Evolutionary conservation across 2,329 filamentous ascomycete genomes (phyloP).

Genomic region (Cladophialophora carrionii): DNA sequence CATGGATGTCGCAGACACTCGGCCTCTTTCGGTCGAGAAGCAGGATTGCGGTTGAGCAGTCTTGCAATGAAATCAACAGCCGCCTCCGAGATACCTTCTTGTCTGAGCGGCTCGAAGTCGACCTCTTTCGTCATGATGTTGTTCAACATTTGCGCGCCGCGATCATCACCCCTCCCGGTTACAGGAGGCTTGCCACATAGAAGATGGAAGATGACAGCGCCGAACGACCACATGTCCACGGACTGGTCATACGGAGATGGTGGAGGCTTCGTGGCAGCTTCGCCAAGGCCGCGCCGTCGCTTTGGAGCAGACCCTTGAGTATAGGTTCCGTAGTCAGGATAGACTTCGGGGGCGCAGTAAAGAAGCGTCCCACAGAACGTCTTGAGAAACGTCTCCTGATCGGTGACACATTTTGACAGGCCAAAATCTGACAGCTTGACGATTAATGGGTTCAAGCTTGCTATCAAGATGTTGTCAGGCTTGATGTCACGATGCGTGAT

Average conservation of each 20-base stretch:
- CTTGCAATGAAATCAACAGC: constrained; percentile 73
- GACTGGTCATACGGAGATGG: constrained; percentile 77
- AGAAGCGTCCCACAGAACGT: constrained; percentile 96
- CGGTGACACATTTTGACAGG: constrained; percentile 89
- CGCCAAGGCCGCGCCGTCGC: constrained; percentile 58
- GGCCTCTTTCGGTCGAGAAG: constrained; percentile 71
- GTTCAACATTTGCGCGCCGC: constrained; percentile 73
- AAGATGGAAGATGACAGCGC: constrained; percentile 85
- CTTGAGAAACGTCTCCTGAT: constrained; percentile 86
- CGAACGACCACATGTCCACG: constrained; percentile 95
- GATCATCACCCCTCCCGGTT: constrained; percentile 73
- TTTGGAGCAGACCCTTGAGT: constrained; percentile 54
- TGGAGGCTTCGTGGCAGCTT: constrained; percentile 49
- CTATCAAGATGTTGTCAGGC: constrained; percentile 93
- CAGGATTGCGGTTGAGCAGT: constrained; percentile 83
- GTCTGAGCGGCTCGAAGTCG: constrained; percentile 66
- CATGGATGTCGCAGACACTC: constrained; percentile 74
- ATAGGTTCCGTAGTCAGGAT: constrained; percentile 75
- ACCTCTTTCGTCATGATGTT: constrained; percentile 81
- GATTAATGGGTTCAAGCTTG: constrained; percentile 69
- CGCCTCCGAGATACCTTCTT: constrained; percentile 61
- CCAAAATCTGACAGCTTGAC: constrained; percentile 97
- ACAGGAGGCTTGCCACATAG: constrained; percentile 82
- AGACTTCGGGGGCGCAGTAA: constrained; percentile 96
- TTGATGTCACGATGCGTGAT: constrained; percentile 99